Conservation (phyloP, 1,139 yeast species). For the Yarrowia galli region DNA sequence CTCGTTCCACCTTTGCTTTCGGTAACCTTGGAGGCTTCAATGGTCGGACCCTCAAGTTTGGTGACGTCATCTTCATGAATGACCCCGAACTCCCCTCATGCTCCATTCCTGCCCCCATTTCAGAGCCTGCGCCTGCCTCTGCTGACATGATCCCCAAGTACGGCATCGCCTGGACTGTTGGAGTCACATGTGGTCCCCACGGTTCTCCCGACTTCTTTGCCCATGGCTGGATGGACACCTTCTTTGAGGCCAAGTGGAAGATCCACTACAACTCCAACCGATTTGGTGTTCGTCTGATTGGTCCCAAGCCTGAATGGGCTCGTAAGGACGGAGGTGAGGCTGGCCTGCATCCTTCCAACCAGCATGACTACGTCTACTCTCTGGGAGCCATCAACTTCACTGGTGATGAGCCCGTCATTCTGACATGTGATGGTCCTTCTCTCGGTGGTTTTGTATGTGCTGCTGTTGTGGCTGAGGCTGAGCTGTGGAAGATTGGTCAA, state of each 20-base stretch:
- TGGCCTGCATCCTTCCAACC: constrained; percentile 96
- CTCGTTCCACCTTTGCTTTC: constrained; percentile 92
- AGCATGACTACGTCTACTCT: constrained; percentile 96
- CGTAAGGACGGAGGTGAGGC: constrained; percentile 98
- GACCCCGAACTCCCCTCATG: constrained; percentile 74
- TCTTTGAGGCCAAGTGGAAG: constrained; percentile 84
- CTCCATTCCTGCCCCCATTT: constrained; percentile 72
- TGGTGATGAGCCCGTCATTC: constrained; percentile 97
- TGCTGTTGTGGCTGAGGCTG: constrained; percentile 94
- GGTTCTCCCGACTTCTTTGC: constrained; percentile 95
- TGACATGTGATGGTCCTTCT: constrained; percentile 97
- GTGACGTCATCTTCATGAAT: constrained; percentile 88
- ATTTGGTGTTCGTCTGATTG: constrained; percentile 92
- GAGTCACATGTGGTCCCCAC: constrained; percentile 96
- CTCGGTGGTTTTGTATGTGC: constrained; percentile 97
- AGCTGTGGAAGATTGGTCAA: constrained; percentile 98
- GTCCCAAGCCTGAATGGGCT: constrained; percentile 98
- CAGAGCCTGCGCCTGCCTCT: constrained; percentile 68
- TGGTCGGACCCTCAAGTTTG: constrained; percentile 88
- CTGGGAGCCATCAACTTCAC: constrained; percentile 96
- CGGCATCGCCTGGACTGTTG: constrained; percentile 78
- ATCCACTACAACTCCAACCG: constrained; percentile 96
- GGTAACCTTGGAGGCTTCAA: constrained; percentile 95
- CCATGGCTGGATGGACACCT: constrained; percentile 72
- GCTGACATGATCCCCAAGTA: constrained; percentile 65